Evolutionary conservation across 2,329 filamentous ascomycete genomes (phyloP).

Genomic region (Cladosporium sp.): DNA sequence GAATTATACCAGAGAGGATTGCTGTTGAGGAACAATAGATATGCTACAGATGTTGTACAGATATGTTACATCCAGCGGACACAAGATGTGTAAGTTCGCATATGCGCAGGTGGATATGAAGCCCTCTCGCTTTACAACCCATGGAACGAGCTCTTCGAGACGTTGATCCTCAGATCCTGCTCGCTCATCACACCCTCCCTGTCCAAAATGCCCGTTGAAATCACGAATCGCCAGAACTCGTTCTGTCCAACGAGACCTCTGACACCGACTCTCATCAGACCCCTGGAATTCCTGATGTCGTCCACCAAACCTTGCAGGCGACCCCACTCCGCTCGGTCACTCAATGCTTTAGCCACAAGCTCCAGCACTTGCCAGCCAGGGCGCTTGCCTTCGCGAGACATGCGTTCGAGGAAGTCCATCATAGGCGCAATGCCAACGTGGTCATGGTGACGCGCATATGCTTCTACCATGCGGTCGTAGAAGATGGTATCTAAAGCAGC

Average conservation of each 20-base stretch:
- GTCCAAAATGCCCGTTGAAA: slow-evolving; percentile 19
- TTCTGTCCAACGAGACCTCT: slow-evolving; percentile 21
- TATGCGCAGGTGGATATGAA: too few species aligned
- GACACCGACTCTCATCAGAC: slow-evolving; percentile 21
- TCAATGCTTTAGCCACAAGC: slow-evolving; percentile 36
- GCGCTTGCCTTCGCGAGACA: slow-evolving; percentile 36
- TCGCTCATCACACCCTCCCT: slow-evolving; percentile 15
- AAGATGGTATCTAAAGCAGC: slow-evolving; percentile 51
- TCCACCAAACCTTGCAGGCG: slow-evolving; percentile 33
- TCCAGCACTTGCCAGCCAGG: slow-evolving; percentile 41
- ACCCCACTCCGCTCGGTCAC: slow-evolving; percentile 33
- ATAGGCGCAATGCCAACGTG: slow-evolving; percentile 47
- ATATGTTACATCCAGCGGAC: neutral
- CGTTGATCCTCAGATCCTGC: slow-evolving; percentile 8
- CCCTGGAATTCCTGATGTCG: slow-evolving; percentile 34
- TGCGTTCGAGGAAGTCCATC: slow-evolving; percentile 38
- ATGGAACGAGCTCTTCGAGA: slow-evolving; percentile 5
- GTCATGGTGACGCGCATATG: slow-evolving; percentile 50
- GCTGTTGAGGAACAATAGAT: too few species aligned
- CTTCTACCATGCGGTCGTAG: slow-evolving; percentile 67
- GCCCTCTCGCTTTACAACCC: neutral
- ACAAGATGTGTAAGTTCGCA: neutral
- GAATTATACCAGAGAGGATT: too few species aligned
- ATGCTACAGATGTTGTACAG: neutral
- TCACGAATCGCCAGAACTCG: slow-evolving; percentile 27